Evolutionary conservation across 129 eudicot genomes (phyloP).

Genomic region (Tagetes erecta): DNA sequence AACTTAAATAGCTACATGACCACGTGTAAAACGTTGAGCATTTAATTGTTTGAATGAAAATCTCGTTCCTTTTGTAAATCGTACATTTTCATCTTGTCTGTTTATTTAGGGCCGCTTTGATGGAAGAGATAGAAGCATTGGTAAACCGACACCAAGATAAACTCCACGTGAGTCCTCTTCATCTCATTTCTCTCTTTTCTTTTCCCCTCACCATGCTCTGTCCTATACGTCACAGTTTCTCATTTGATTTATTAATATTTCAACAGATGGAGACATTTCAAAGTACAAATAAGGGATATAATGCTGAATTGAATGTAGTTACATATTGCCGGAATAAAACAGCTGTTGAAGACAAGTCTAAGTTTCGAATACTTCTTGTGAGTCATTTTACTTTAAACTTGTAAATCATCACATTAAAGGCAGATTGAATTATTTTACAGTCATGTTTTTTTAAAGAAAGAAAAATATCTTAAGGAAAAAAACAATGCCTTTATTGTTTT

Average conservation of each 20-base stretch:
- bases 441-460: constrained; percentile 16
- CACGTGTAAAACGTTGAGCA: background rate
- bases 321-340: constrained; percentile 71
- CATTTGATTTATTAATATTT: constrained; percentile 22
- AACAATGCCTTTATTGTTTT: constrained; percentile 21
- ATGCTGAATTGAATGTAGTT: constrained; percentile 73
- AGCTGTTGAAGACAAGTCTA: constrained; percentile 68
- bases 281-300: constrained; percentile 69
- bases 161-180: constrained; percentile 56
- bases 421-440: constrained; percentile 15
- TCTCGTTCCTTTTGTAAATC: background rate
- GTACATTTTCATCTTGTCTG: constrained; percentile 9
- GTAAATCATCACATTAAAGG: constrained; percentile 28
- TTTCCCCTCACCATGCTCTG: background rate
- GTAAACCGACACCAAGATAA: constrained; percentile 82
- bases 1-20: background rate
- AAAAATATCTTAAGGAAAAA: constrained; percentile 21
- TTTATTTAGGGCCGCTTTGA: constrained; percentile 59
- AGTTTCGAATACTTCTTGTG: constrained; percentile 88
- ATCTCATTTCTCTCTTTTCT: background rate
- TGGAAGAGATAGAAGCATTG: constrained; percentile 84
- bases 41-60: background rate
- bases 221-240: background rate
- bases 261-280: constrained; percentile 71
- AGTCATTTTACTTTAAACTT: constrained; percentile 34